Base-by-base conservation (phyloP, 164 flowering plant species). In the Aristolochia contorta region DNA sequence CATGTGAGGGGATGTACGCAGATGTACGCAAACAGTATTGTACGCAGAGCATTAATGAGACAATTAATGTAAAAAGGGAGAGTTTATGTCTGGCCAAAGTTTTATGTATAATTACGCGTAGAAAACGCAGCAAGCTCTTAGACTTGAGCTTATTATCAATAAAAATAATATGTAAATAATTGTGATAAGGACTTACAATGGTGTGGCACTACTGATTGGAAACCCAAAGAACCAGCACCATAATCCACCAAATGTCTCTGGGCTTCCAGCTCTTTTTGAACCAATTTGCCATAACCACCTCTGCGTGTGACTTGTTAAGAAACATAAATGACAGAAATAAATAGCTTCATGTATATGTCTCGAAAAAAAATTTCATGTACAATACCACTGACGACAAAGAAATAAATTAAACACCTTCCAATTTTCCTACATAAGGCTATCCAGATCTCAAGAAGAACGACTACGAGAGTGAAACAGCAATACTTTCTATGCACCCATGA, bases 251-350 rank as follows among this genome's bases (percentile, higher is more conserved):
- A 80, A 77, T 88, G 80, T 76, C 99, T 85, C 59, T 86, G 98
- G 54, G 81, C 87, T 76, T 93, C 97, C 64, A 93, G 73, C 77
- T 93, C 99, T 65, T 57, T 80, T 76, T 88, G 99, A 27, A 93
- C 96, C 69, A 93, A 75, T 71, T 93, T 93, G 60, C 96, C 97
- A 79, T 93, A 93, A 58, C 99, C 99, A 69, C 99, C 97, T 85
- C 99, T 88, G 59, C 89, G 97, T 93, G 72, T 47, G 57, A 58
- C 47, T 61, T 30, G 76, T 84, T 72, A 87, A 86, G 89, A 68
- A 60, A 68, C 23, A 16, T 19, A 18, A 57, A 54, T 23, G n/a
- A 33, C 6, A 41, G 21, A 16, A 37, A 52, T 1, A 33, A 22
- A 21, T 0, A 9, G 16, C 47, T 21, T 21, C 47, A 19, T 20